phyloP scores from a whole-genome alignment of 352 stramenopile genomes.

The Plasmopara muralis region DNA sequence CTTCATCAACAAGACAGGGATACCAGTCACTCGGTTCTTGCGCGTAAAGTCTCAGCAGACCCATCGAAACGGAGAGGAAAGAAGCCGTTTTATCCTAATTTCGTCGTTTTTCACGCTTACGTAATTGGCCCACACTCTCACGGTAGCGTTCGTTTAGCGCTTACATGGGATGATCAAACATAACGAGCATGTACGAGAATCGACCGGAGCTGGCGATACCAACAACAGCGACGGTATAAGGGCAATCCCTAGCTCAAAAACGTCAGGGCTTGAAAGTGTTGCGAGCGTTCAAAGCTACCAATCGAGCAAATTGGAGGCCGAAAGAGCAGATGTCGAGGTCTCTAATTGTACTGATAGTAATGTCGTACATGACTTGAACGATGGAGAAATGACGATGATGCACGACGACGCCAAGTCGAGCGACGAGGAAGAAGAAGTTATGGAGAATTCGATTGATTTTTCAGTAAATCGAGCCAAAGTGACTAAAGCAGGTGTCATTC shows the following conservation, averaged over 20 bases:
- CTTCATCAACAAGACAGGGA: conserved; percentile 2
- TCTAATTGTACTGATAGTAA: conserved; percentile 43
- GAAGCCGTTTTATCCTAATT: neutral
- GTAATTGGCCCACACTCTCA: conserved; percentile 5
- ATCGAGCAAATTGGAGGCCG: conserved; percentile 13
- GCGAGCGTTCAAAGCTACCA: conserved; percentile 20
- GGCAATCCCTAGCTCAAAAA: conserved; percentile 13
- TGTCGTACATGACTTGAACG: conserved; percentile 37
- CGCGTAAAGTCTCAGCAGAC: neutral
- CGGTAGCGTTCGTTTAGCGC: conserved; percentile 15
- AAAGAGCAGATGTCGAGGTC: conserved; percentile 12
- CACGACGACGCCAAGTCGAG: conserved; percentile 48
- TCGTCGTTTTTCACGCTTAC: conserved; percentile 4
- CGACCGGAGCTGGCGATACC: conserved; percentile 13
- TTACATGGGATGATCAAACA: conserved; percentile 47
- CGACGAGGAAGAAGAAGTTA: conserved; percentile 57
- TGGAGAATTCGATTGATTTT: conserved; percentile 68
- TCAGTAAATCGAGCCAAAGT: conserved; percentile 66
- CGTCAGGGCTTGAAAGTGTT: conserved; percentile 14
- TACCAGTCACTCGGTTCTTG: neutral
- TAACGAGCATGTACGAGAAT: conserved; percentile 25
- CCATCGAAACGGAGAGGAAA: conserved; percentile 3
- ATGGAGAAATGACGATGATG: conserved; percentile 65
- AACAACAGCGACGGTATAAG: conserved; percentile 12
- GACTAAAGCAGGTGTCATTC: conserved; percentile 56